Percentiles rank a stretch among this genome's conserved stretches.
phyloP scores from a whole-genome alignment of 2,329 filamentous ascomycete genomes.

The Cercospora zeae-maydis region DNA sequence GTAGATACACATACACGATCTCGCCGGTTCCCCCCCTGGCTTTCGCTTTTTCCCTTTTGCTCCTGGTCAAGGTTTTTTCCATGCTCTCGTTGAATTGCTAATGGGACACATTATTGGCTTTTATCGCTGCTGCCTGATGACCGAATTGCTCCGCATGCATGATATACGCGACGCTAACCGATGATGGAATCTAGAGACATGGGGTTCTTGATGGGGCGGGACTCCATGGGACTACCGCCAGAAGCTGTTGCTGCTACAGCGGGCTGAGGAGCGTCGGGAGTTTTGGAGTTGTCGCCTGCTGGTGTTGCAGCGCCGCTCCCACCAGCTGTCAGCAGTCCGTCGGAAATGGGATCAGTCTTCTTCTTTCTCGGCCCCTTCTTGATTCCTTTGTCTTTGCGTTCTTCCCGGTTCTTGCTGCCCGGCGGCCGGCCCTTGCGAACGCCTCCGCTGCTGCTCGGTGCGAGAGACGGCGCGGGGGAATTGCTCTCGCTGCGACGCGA shows the following conservation, averaged over 20 bases:
- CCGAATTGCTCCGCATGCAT: neutral
- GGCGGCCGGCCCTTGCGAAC: conserved; percentile 39
- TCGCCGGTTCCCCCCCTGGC: too few species aligned
- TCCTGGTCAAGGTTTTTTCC: too few species aligned
- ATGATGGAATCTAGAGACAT: conserved; percentile 14
- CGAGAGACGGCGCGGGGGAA: conserved; percentile 14
- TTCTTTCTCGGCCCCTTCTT: conserved; percentile 47
- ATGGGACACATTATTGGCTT: too few species aligned
- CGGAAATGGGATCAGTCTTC: conserved; percentile 5
- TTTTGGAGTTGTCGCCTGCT: neutral
- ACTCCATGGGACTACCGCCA: neutral
- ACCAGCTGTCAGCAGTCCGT: neutral
- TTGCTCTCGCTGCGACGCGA: conserved; percentile 21
- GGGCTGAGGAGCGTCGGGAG: neutral
- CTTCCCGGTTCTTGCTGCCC: conserved; percentile 47
- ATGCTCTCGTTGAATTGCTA: too few species aligned
- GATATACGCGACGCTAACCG: neutral
- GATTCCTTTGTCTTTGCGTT: conserved; percentile 47
- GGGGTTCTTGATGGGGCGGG: neutral
- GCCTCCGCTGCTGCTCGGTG: conserved; percentile 7
- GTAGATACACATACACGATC: too few species aligned
- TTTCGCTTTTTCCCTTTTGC: too few species aligned
- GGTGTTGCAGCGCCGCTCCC: neutral
- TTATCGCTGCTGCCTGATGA: neutral
- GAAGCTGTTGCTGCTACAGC: neutral